These are phyloP conservation scores for Orbilia brochopaga DNA, from an alignment of 2,329 filamentous ascomycete genomes.

Conservation along the genomic window DNA sequence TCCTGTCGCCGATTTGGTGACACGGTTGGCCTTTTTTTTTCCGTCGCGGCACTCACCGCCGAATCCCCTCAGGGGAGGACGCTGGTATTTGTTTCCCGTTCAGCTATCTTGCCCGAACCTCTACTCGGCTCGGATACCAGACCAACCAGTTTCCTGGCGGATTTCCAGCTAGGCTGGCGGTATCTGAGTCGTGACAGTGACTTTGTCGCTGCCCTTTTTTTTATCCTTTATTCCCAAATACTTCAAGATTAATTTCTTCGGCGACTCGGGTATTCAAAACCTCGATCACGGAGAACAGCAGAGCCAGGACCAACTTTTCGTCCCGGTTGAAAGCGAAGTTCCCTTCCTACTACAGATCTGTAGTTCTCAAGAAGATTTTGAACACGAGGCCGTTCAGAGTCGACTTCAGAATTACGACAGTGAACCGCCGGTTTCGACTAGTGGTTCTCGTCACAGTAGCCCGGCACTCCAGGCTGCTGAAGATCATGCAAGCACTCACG, in stretches of 20 bases:
- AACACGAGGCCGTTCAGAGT: conserved; percentile 28
- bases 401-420: conserved; percentile 17
- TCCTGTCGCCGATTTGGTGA: neutral
- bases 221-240: conserved; percentile 2
- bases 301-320: neutral
- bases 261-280: neutral
- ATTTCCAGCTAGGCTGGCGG: neutral
- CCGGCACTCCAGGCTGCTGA: conserved; percentile 17
- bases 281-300: neutral
- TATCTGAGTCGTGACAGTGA: conserved; percentile 8
- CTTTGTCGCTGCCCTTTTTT: neutral
- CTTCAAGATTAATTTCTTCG: conserved; percentile 8
- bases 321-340: conserved; percentile 1
- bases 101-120: neutral
- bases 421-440: conserved; percentile 20
- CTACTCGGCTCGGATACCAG: neutral
- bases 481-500: conserved; percentile 20
- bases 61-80: conserved; percentile 4
- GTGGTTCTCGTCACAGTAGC: conserved; percentile 37
- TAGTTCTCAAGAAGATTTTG: conserved; percentile 24
- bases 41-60: neutral
- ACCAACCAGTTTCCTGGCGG: neutral
- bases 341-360: conserved; percentile 5
- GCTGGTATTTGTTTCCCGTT: neutral
- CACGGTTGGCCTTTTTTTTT: neutral